Conservation (phyloP, 2,329 filamentous ascomycete genomes). For the Davidsoniella virescens region DNA sequence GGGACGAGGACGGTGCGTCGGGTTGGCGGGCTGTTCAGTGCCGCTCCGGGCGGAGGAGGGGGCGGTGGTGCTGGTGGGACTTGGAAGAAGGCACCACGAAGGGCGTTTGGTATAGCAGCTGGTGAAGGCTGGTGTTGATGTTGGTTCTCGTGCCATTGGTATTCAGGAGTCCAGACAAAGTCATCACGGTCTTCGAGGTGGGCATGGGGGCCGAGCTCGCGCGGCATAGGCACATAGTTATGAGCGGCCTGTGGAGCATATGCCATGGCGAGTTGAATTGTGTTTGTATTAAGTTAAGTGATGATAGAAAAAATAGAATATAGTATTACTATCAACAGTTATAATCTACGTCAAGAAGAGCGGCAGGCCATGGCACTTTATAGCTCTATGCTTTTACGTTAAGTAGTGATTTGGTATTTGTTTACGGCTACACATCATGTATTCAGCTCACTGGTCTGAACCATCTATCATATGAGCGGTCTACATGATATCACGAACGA, state of each 20-base stretch:
- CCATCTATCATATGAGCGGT: too few relatives aligned
- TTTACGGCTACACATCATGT: too few relatives aligned
- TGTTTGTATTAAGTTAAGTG: background rate
- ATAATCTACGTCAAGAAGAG: background rate
- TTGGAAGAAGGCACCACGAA: background rate
- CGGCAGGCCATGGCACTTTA: background rate
- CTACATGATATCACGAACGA: too few relatives aligned
- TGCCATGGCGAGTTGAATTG: background rate
- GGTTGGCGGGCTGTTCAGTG: background rate
- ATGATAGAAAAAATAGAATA: background rate
- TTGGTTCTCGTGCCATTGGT: background rate
- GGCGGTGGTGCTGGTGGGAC: background rate
- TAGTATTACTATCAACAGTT: too few relatives aligned
- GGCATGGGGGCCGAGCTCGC: background rate
- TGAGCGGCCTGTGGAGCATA: background rate
- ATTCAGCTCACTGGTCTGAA: too few relatives aligned
- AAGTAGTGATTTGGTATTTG: too few relatives aligned
- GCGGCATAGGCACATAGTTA: constrained; percentile 3
- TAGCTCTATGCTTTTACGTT: too few relatives aligned
- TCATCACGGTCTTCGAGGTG: background rate
- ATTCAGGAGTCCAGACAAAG: background rate
- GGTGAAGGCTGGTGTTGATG: background rate
- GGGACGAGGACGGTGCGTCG: too few relatives aligned
- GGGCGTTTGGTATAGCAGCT: background rate
- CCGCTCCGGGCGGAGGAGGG: background rate